Evolutionary conservation across 768 basidiomycete genomes (phyloP), one percentile per base, ranked within the genome.

Genomic region (Melanogaster broomeanus): DNA sequence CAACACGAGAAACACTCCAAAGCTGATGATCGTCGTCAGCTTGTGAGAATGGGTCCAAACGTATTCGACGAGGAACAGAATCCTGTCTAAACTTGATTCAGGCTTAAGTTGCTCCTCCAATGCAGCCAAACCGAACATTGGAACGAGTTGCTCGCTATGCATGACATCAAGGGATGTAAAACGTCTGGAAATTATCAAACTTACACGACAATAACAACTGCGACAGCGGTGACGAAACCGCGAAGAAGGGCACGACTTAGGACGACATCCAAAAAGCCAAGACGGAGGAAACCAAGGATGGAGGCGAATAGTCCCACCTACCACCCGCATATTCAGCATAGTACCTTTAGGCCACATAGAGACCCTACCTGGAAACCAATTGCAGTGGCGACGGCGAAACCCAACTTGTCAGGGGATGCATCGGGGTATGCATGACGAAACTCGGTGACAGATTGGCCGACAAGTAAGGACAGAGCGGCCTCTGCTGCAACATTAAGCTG

Each of bases 211-310:
- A 98, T 95, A 38, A 98, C 86, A 7, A 88, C 78, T 2, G 88
- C 90, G 24, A 94, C 79, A 15, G 93, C 92, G 1, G 86, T 84
- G 40, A 96, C 81, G 64, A 96, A 95, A 3, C 94, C 94, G 25
- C 90, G 81, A 48, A 96, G 77, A 13, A 96, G 77, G 4, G 93
- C 91, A 46, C 93, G 85, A 60, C 90, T 93, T 25, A 98, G 79
- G 6, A 96, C 89, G 12, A 96, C 94, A 65, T 98, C 95, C 47
- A 96, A 83, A 70, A 96, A 96, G 2, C 94, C 93, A 10, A 98
- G 76, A 22, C 93, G 80, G 64, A 95, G 86, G 60, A 96, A 81
- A 3, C 95, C 95, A 27, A 97, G 77, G 22, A 89, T 66, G 53
- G 91, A 93, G 1, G 92, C 87, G 57, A 97, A 87, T 28, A 95